phyloP scores from a whole-genome alignment of 169 alveolate genomes.

The Plasmodium gonderi region DNA sequence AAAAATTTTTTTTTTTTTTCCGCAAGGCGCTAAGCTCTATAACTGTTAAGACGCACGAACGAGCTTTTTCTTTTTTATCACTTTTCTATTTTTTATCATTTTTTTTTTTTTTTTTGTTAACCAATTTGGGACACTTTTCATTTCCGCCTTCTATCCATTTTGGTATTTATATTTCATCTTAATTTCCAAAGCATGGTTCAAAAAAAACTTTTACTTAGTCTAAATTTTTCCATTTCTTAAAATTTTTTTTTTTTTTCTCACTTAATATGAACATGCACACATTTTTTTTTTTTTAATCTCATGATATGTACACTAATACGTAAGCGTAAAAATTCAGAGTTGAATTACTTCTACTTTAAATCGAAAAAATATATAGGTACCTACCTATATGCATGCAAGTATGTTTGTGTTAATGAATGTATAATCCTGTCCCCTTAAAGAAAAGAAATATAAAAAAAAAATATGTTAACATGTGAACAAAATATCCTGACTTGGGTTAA shows the following conservation, averaged over 20 bases:
- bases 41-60: not conserved
- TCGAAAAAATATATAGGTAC: too few relatives aligned
- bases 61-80: not conserved
- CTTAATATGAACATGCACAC: too few relatives aligned
- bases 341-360: too few relatives aligned
- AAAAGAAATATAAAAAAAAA: too few relatives aligned
- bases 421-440: too few relatives aligned
- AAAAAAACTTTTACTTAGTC: not conserved
- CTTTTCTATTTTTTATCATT: not conserved
- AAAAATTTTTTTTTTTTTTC: not conserved
- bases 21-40: too few relatives aligned
- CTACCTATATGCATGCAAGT: too few relatives aligned
- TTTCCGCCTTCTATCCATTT: not conserved
- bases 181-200: not conserved
- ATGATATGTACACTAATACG: too few relatives aligned
- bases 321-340: too few relatives aligned
- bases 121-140: not conserved
- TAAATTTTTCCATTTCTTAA: not conserved
- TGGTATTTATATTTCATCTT: not conserved
- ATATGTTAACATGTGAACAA: too few relatives aligned
- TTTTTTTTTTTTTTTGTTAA: not conserved
- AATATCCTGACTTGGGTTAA: not conserved
- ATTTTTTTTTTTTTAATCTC: too few relatives aligned
- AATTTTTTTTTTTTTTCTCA: not conserved
- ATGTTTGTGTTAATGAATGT: too few relatives aligned